Conservation (phyloP, 1,284 basidiomycete species). For the Leccinum huronense region DNA sequence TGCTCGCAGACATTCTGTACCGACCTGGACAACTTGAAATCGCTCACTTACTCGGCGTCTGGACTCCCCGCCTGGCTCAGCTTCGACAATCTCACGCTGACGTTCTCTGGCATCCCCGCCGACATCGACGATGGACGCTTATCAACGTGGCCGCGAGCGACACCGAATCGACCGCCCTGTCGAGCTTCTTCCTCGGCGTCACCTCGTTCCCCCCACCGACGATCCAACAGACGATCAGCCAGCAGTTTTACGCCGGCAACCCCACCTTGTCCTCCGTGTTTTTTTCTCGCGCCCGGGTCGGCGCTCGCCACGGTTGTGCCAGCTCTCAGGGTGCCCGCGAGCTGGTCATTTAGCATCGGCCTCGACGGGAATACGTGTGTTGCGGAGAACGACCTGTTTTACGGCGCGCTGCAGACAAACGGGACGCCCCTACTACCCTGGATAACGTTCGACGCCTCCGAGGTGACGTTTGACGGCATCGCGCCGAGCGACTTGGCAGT, state of each 20-base stretch:
- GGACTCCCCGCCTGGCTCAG: conserved; percentile 62
- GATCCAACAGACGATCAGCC: conserved; percentile 52
- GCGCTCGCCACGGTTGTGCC: conserved; percentile 55
- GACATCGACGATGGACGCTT: conserved; percentile 52
- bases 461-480: conserved; percentile 78
- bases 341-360: conserved; percentile 92
- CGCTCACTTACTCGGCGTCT: conserved; percentile 47
- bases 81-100: conserved; percentile 53
- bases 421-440: conserved; percentile 73
- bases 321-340: conserved; percentile 71
- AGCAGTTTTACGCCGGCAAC: conserved; percentile 60
- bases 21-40: conserved; percentile 34
- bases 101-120: conserved; percentile 60
- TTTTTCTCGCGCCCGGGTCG: conserved; percentile 50
- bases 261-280: conserved; percentile 70
- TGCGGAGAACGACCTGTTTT: conserved; percentile 54
- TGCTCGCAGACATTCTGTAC: conserved; percentile 59
- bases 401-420: conserved; percentile 63
- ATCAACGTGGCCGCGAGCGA: conserved; percentile 60
- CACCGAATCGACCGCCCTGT: conserved; percentile 46
- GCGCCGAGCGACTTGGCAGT: conserved; percentile 51
- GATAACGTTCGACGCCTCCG: conserved; percentile 67
- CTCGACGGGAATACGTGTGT: conserved; percentile 69
- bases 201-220: conserved; percentile 56
- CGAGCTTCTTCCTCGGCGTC: conserved; percentile 60